phyloP scores from a whole-genome alignment of 2,329 filamentous ascomycete genomes.

The Bipolaris sorokiniana region DNA sequence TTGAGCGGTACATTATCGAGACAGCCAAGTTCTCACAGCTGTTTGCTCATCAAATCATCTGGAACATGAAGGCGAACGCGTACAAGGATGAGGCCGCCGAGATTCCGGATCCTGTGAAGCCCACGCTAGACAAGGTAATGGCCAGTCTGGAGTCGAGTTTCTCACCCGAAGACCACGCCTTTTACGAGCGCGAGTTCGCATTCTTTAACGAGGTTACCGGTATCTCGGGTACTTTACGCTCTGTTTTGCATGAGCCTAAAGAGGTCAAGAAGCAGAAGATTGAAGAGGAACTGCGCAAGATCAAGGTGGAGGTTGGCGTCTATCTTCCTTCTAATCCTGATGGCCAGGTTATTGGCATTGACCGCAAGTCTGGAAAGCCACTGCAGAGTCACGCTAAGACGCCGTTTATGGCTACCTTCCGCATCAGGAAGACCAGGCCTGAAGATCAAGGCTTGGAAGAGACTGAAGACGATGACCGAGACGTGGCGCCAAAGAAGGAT shows the following conservation, averaged over 20 bases:
- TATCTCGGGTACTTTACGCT: constrained; percentile 94
- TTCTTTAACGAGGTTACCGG: constrained; percentile 98
- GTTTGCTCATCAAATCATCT: constrained; percentile 99
- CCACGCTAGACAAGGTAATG: constrained; percentile 90
- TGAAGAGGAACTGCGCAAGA: constrained; percentile 95
- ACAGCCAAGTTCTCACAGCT: constrained; percentile 97
- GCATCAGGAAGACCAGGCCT: constrained; percentile 80
- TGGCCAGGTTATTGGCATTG: constrained; percentile 95
- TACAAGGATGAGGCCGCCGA: constrained; percentile 96
- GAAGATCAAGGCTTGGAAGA: constrained; percentile 38
- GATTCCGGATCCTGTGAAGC: constrained; percentile 91
- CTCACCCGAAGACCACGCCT: constrained; percentile 75
- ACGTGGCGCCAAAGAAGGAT: constrained; percentile 34
- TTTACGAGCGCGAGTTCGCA: constrained; percentile 94
- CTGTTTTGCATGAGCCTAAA: constrained; percentile 88
- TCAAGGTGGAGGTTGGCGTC: constrained; percentile 94
- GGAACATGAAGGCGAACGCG: constrained; percentile 99
- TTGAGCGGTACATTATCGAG: constrained; percentile 94
- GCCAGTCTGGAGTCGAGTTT: constrained; percentile 82
- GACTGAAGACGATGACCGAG: constrained; percentile 43
- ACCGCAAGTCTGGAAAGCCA: constrained; percentile 96
- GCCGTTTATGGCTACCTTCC: constrained; percentile 98
- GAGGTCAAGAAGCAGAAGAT: constrained; percentile 99
- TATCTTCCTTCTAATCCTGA: constrained; percentile 98
- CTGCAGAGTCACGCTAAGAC: constrained; percentile 98